A percentile compares a stretch with the other conserved stretches of the same genome.
phyloP scores from a whole-genome alignment of 2,329 filamentous ascomycete genomes.

The Aspergillus pseudoterreus region DNA sequence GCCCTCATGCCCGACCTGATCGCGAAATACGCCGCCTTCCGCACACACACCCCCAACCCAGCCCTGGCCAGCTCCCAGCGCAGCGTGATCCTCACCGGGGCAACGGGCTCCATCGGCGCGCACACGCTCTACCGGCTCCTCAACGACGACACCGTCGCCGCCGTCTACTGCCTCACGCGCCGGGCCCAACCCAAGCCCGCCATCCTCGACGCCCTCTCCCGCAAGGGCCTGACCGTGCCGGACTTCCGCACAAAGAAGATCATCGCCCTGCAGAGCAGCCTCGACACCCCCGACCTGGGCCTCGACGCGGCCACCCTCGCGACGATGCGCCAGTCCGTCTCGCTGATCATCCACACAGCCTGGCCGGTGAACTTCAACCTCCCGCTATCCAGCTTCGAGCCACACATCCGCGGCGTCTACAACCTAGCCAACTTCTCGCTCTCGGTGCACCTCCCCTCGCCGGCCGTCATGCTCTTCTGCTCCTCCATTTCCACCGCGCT shows the following conservation, averaged over 20 bases:
- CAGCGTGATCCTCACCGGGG: slow-evolving; percentile 38
- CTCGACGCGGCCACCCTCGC: slow-evolving; percentile 34
- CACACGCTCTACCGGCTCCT: slow-evolving; percentile 39
- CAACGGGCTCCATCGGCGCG: slow-evolving; percentile 43
- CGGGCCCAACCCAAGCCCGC: slow-evolving; percentile 17
- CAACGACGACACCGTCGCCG: slow-evolving; percentile 30
- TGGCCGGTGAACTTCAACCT: slow-evolving; percentile 57
- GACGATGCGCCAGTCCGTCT: slow-evolving; percentile 38
- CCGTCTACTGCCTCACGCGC: slow-evolving; percentile 39
- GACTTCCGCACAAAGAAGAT: slow-evolving; percentile 31
- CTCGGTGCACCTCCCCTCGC: slow-evolving; percentile 25
- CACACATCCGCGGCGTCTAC: slow-evolving; percentile 43
- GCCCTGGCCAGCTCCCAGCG: slow-evolving; percentile 14
- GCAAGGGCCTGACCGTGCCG: slow-evolving; percentile 21
- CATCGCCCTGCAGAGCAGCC: slow-evolving; percentile 35
- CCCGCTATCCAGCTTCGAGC: slow-evolving; percentile 46
- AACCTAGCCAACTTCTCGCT: slow-evolving; percentile 47
- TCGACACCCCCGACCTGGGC: slow-evolving; percentile 43
- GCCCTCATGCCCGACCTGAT: slow-evolving; percentile 45
- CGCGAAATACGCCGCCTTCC: slow-evolving; percentile 44
- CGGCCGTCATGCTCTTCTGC: slow-evolving; percentile 46
- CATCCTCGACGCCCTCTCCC: slow-evolving; percentile 18
- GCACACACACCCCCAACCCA: slow-evolving; percentile 19
- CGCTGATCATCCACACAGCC: slow-evolving; percentile 50
- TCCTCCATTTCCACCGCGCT: slow-evolving; percentile 24